Evolutionary conservation across 2,329 filamentous ascomycete species (phyloP), one percentile per base, ranked within the genome.

Genomic region (Neofusicoccum sp.): DNA sequence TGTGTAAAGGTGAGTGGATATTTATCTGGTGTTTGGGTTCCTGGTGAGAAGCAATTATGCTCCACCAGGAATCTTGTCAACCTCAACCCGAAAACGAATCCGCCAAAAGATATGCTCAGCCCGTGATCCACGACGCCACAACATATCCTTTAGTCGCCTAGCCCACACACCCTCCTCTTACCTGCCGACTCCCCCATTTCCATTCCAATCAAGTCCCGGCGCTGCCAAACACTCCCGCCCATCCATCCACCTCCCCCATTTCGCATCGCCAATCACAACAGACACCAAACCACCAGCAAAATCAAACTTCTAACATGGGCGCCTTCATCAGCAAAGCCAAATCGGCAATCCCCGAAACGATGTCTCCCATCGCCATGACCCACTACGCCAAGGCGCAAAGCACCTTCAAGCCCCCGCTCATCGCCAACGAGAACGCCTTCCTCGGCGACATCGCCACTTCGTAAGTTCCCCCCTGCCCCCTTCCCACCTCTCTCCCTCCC

Each of bases 371-470:
- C 57, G 68, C 71, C 38, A 79, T 85, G 71, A 78, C 76, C 56
- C 80, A 88, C 74, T 83, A 80, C 71, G 68, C 79, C 54, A 79
- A 85, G 68, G 85, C 84, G 0, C 84, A 88, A 70, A 79, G 77
- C 28, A 78, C 75, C 40, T 88, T 83, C 75, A 84, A 87, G 67
- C 85, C 85, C 3, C 86, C 86, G 5, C 80, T 87, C 49, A 85
- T 89, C 63, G 84, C 85, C 36, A 86, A 87, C 66, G 84, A 88
- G 63, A 89, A 89, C 68, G 86, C 86, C 31, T 89, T 80, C 70
- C 79, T 89, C 3, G 86, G 86, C 43, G 87, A 89, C 67, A 76
- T 89, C 30, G 77, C 78, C 65, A 81, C 81, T 3, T 82, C 79
- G 80, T 84, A 73, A 48, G 72, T 61, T 31, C 2, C 7, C 1